Evolutionary conservation across 345 rosid genomes (phyloP).

Genomic region (Eucalyptus grandis): DNA sequence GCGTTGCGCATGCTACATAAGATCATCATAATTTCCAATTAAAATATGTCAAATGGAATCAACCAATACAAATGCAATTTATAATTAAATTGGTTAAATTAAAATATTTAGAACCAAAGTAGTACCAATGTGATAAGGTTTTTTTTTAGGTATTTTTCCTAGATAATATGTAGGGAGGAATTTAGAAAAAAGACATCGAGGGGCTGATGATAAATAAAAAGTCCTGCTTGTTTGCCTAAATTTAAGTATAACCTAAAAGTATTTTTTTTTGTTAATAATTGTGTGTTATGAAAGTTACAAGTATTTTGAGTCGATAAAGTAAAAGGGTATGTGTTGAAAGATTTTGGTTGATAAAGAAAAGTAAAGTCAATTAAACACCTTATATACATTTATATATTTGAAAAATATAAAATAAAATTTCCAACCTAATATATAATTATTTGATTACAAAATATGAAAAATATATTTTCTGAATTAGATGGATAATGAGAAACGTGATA

Average conservation of each 20-base stretch:
- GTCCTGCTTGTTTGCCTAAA: not conserved
- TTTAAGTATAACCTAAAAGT: not conserved
- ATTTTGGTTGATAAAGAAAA: not conserved
- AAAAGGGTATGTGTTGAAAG: not conserved
- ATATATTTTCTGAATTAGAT: not conserved
- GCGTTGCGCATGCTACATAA: accelerated
- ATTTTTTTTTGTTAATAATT: not conserved
- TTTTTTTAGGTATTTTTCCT: accelerated
- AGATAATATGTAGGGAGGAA: not conserved
- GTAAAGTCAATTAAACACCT: not conserved
- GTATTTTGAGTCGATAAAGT: not conserved
- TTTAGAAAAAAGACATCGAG: accelerated
- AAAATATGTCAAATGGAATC: too few relatives aligned
- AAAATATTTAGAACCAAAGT: accelerated
- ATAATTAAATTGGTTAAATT: accelerated
- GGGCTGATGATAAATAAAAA: not conserved
- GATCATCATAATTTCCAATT: too few relatives aligned
- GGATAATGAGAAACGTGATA: accelerated
- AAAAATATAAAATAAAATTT: not conserved
- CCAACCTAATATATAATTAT: not conserved
- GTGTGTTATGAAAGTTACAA: accelerated
- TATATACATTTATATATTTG: accelerated
- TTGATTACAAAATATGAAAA: not conserved
- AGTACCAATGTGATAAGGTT: accelerated
- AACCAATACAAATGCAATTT: too few relatives aligned